A percentile compares a stretch with the other conserved stretches of the same genome.
Evolutionary conservation across 805 yeast species (phyloP).

Genomic region (Candida piceae): DNA sequence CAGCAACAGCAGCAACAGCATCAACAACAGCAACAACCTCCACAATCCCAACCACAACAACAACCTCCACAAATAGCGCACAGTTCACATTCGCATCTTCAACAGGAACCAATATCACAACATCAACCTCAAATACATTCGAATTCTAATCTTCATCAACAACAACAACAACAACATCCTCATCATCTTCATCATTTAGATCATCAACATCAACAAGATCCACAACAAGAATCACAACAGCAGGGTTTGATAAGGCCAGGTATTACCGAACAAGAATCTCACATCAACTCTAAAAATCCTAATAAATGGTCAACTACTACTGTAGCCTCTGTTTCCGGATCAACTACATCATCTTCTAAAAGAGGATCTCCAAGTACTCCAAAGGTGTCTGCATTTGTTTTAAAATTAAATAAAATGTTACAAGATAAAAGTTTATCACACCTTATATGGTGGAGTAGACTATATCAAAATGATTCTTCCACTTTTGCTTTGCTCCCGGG

Average conservation of each 20-base stretch:
- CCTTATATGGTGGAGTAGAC: slow-evolving; percentile 60
- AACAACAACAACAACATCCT: not conserved
- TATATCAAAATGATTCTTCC: slow-evolving; percentile 36
- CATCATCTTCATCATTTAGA: not conserved
- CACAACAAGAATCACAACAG: not conserved
- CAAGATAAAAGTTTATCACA: slow-evolving; percentile 47
- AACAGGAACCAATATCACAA: not conserved
- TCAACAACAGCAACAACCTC: not conserved
- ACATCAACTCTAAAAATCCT: no score
- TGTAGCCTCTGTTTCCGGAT: no score
- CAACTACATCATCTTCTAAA: not conserved
- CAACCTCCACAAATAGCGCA: not conserved
- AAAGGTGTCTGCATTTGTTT: slow-evolving; percentile 59
- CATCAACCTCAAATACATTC: not conserved
- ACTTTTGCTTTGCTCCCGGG: slow-evolving; percentile 65
- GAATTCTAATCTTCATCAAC: not conserved
- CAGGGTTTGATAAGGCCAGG: not conserved
- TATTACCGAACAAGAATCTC: no score
- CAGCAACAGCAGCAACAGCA: slow-evolving; percentile 2
- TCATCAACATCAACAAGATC: not conserved
- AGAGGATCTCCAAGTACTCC: slow-evolving; percentile 8
- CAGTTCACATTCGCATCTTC: not conserved
- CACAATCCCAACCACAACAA: not conserved
- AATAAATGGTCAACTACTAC: no score
- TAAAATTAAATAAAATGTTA: slow-evolving; percentile 59